Evolutionary conservation across 2,329 filamentous ascomycete genomes (phyloP), one percentile per base, ranked within the genome.

Genomic region (Cryoendolithus antarcticus): DNA sequence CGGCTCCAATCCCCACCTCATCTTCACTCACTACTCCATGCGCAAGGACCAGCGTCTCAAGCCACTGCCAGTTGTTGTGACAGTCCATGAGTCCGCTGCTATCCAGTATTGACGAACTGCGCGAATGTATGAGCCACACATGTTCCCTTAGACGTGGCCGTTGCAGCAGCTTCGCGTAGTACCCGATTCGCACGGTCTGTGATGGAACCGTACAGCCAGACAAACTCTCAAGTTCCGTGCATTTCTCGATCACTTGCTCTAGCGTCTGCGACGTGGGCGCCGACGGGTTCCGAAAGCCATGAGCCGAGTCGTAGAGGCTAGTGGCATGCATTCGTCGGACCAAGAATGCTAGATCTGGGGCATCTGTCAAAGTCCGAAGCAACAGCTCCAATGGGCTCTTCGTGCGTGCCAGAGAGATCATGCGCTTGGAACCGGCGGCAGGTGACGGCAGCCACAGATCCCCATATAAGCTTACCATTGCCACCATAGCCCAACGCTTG

Each of bases 241-340:
- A 77, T 2, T 67, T 65, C 66, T 74, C 73, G 27, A 77, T 69
- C 30, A 77, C 59, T 4, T 71, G 69, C 11, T 75, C 55, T 11
- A 69, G 43, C 41, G 73, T 67, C 32, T 69, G 58, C 24, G 24
- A 27, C 4, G 7, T 27, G 24, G 24, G 7, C 24, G 24, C 24
- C 24, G 24, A 27, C 24, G 24, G 24, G 24, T 27, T 8, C 7
- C 24, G 24, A 27, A 27, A 8, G 24, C 24, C 24, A 38, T 72
- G 69, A 35, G 69, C 66, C 48, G 70, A 62, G 33, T 56, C 48
- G n/a, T 59, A 48, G 32, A 62, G 59, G 2, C 59, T 41, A 3
- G 52, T 46, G 31, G 72, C 63, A 30, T 70, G 65, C 27, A 78
- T 51, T 44, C 73, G 69, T 9, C 63, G 62, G 24, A 77, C 72